Conservation (phyloP, 805 yeast genomes). For the Kazachstania taianensis region DNA sequence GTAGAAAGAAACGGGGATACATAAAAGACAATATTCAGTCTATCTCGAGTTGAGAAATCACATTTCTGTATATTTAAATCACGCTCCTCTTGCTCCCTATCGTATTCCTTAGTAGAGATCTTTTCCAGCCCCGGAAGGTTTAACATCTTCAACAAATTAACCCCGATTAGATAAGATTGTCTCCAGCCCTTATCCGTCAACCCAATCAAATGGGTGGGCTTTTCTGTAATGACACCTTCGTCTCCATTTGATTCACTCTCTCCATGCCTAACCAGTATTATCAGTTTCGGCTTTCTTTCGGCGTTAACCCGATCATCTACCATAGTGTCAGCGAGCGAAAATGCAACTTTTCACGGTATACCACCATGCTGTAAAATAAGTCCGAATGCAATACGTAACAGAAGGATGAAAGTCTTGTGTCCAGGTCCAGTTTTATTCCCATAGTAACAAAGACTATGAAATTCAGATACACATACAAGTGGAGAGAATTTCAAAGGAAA, state of each 20-base stretch:
- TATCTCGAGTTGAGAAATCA: conserved; percentile 18
- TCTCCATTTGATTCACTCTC: conserved; percentile 85
- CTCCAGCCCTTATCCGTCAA: conserved; percentile 59
- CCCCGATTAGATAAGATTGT: conserved; percentile 53
- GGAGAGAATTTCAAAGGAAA: too few relatives aligned
- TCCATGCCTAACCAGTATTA: conserved; percentile 78
- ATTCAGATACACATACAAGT: too few relatives aligned
- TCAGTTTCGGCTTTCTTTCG: conserved; percentile 36
- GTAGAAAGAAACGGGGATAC: conserved; percentile 82
- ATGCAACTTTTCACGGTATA: too few relatives aligned
- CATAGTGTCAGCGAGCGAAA: too few relatives aligned
- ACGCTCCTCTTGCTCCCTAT: conserved; percentile 6
- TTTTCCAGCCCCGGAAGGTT: conserved; percentile 15
- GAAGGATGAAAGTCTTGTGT: too few relatives aligned
- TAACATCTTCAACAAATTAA: conserved; percentile 28
- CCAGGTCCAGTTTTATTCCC: too few relatives aligned
- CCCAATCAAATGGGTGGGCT: conserved; percentile 71
- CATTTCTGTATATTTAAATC: not conserved
- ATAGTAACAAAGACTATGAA: too few relatives aligned
- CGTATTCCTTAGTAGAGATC: conserved; percentile 9
- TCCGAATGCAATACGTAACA: too few relatives aligned
- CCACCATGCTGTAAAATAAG: too few relatives aligned
- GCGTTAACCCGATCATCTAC: not conserved
- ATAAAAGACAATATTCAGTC: conserved; percentile 54
- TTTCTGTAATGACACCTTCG: conserved; percentile 61